Base-by-base conservation (phyloP, 1,284 basidiomycete species). In the Veloporphyrellus conicus region DNA sequence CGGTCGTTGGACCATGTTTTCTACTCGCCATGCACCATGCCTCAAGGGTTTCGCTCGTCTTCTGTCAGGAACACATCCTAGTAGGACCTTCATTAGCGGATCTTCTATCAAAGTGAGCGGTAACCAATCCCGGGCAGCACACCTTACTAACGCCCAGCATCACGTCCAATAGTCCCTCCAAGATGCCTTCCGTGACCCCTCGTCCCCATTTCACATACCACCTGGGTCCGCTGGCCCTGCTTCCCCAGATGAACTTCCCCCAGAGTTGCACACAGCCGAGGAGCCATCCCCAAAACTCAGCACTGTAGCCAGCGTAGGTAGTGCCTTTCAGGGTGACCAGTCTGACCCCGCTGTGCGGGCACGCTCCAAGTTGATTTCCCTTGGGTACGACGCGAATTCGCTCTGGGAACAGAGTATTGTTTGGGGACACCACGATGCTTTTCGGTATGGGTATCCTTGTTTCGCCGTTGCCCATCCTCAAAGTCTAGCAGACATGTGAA, bases 391-490 rank as follows among this genome's bases (percentile, higher is more conserved):
- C 56, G 71, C 76, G 5, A 54, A 61, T 31, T 84, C 81, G 16
- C 79, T 87, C 50, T 86, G 79, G 79, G 82, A 85, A 59, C 85
- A 88, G 61, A 69, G 66, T 16, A 75, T 89, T 12, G 78, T 76
- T 1, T 88, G 86, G 86, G 86, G 86, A 41, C 81, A 88, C 57
- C 79, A 83, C 33, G 87, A 89, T 59, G 70, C 84, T 0, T 87
- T 88, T 60, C 79, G 81, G 85, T 85, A 59, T 41, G 81, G 65
- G 20, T 19, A 4, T n/a, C 29, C 34, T 34, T 23, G 12, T 40
- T 27, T 9, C n/a, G 2, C 27, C 20, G 20, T 10, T 29, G 35
- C 16, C 2, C 29, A 4, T 15, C 18, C 22, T 9, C 31, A 54
- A 14, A 10, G 5, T 29, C 22, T 19, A 37, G 20, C 47, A 88